A percentile compares a stretch with the other conserved stretches of the same genome.
Evolutionary conservation across 768 basidiomycete genomes (phyloP).

Genomic region (Trametes elegans): DNA sequence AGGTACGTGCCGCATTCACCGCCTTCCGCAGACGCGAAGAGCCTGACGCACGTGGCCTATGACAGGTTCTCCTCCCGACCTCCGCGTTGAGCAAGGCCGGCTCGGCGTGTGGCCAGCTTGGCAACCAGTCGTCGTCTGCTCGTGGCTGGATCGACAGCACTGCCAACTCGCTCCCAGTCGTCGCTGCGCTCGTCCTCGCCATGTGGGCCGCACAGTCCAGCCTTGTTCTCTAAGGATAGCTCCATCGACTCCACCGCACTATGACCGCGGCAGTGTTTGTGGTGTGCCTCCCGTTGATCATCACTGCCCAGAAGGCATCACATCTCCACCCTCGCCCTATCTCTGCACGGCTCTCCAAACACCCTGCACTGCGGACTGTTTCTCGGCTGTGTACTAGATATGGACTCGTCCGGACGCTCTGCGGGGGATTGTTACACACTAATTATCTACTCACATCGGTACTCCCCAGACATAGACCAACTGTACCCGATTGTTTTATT

Average conservation of each 20-base stretch:
- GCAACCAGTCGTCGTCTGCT: conserved; percentile 17
- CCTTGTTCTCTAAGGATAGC: background rate
- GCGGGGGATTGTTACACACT: no score
- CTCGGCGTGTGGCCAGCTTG: conserved; percentile 19
- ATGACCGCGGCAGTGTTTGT: background rate
- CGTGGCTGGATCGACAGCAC: background rate
- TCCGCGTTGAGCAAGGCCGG: conserved; percentile 28
- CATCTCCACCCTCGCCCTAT: no score
- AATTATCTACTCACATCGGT: no score
- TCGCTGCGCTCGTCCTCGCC: conserved; percentile 2
- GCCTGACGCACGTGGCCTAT: background rate
- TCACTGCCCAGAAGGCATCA: background rate
- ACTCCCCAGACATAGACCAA: no score
- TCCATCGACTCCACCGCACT: no score
- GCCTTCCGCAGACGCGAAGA: no score
- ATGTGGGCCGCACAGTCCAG: conserved; percentile 9
- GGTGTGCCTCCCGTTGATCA: background rate
- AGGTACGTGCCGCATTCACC: conserved; percentile 26
- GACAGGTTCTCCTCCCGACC: conserved; percentile 37
- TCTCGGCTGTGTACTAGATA: no score
- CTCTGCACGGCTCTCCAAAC: no score
- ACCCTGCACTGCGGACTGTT: no score
- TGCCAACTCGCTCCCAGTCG: background rate
- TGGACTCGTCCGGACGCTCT: no score
- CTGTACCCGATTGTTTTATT: no score